phyloP scores from a whole-genome alignment of 306 rosid species.

The Sicyos edulis region DNA sequence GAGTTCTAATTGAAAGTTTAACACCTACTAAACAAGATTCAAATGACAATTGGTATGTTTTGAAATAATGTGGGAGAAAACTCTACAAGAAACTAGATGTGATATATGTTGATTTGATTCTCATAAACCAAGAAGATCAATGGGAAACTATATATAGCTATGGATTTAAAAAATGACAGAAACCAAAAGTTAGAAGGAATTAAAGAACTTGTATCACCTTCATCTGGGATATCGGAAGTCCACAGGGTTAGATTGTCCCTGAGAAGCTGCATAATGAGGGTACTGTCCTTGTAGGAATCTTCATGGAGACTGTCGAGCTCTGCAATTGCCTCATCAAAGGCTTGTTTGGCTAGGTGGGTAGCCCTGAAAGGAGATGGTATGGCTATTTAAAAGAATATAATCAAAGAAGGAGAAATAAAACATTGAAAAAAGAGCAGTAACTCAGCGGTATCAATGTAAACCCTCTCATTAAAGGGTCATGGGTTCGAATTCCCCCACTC shows the following conservation, averaged over 20 bases:
- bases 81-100: neutral
- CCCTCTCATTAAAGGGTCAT: too few species aligned
- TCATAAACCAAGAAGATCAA: constrained; percentile 10
- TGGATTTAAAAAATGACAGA: neutral
- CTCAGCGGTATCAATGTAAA: too few species aligned
- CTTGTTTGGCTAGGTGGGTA: constrained; percentile 38
- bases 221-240: constrained; percentile 59
- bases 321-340: constrained; percentile 41
- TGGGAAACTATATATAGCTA: neutral
- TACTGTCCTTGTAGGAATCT: constrained; percentile 62
- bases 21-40: neutral
- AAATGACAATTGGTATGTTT: neutral
- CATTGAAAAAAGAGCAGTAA: neutral
- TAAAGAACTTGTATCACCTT: constrained; percentile 34
- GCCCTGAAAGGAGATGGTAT: constrained; percentile 26
- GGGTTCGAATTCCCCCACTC: too few species aligned
- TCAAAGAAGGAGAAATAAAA: neutral
- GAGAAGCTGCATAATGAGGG: constrained; percentile 67
- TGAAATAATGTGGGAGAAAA: neutral
- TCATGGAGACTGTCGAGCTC: constrained; percentile 40
- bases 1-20: neutral
- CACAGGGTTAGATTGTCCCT: constrained; percentile 68
- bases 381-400: constrained; percentile 4
- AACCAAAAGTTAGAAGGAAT: neutral
- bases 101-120: neutral